Percentiles rank a stretch among this genome's conserved stretches.
These are phyloP conservation scores for Mallotus repandus DNA, from an alignment of 441 rosid genomes.

Conservation along the genomic window DNA sequence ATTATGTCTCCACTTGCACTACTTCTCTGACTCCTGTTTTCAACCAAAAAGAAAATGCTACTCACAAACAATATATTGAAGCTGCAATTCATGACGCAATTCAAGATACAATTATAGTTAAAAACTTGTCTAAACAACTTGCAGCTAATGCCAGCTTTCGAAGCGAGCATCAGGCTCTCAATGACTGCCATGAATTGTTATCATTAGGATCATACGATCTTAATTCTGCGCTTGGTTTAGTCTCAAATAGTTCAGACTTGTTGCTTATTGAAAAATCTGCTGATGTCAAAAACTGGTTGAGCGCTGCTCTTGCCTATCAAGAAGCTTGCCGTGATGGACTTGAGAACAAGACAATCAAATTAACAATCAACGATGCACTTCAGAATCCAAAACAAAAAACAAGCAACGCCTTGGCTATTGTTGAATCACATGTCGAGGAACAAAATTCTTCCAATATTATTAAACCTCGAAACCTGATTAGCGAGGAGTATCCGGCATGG, in stretches of 20 bases:
- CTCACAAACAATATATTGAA: background rate
- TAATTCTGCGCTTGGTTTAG: background rate
- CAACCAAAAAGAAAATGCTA: background rate
- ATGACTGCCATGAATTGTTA: conserved; percentile 18
- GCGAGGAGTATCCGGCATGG: background rate
- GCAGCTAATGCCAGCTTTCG: background rate
- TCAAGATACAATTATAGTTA: background rate
- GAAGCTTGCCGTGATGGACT: conserved; percentile 17
- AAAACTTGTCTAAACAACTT: background rate
- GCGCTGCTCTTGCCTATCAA: conserved; percentile 20
- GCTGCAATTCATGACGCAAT: background rate
- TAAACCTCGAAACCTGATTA: background rate
- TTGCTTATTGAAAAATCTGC: background rate
- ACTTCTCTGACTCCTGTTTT: background rate
- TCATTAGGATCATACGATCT: conserved; percentile 12
- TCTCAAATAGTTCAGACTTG: background rate
- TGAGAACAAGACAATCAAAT: background rate
- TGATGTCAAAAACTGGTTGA: conserved; percentile 19
- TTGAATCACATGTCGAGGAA: background rate
- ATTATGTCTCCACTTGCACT: conserved; percentile 9
- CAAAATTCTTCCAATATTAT: no score
- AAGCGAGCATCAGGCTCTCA: conserved; percentile 7
- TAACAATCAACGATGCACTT: background rate
- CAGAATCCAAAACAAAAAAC: background rate
- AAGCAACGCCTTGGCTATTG: conserved; percentile 18